Evolutionary conservation across 2,329 filamentous ascomycete species (phyloP).

Genomic region (Nannizziopsis barbatae): DNA sequence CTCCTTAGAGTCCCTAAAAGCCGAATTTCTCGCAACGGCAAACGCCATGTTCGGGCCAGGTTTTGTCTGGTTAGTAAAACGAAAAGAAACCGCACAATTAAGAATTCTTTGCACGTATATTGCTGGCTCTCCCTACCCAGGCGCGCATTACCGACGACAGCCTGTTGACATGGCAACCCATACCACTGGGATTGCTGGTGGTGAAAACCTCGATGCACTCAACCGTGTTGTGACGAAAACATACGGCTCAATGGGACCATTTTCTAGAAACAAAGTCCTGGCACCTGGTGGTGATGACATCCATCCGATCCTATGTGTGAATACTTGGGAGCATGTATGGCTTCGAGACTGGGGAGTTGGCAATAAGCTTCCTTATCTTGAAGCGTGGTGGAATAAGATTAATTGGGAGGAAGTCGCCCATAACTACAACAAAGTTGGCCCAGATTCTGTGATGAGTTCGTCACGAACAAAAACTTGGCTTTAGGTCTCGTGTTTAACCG

Average conservation of each 20-base stretch:
- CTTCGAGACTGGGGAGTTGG: conserved; percentile 66
- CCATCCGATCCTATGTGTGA: conserved; percentile 74
- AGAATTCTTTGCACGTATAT: conserved; percentile 80
- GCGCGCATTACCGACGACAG: conserved; percentile 68
- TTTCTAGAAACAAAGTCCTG: conserved; percentile 22
- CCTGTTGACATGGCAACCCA: conserved; percentile 39
- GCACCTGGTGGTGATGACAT: conserved; percentile 42
- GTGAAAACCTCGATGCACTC: conserved; percentile 13
- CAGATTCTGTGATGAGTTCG: conserved; percentile 2
- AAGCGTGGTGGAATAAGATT: conserved; percentile 77
- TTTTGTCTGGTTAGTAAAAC: conserved; percentile 86
- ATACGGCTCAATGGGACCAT: conserved; percentile 20
- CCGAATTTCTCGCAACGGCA: conserved; percentile 70
- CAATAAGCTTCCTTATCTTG: conserved; percentile 65
- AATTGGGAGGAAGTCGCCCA: conserved; percentile 67
- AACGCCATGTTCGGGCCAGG: conserved; percentile 91
- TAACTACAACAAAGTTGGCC: conserved; percentile 23
- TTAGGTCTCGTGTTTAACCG: background rate
- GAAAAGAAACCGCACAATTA: conserved; percentile 37
- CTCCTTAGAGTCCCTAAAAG: conserved; percentile 68
- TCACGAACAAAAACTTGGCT: background rate
- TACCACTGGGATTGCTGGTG: conserved; percentile 20
- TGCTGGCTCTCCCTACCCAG: conserved; percentile 76
- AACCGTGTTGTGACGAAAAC: conserved; percentile 13
- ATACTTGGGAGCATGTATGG: conserved; percentile 94